Percentiles rank a stretch among this genome's conserved stretches.
phyloP scores from a whole-genome alignment of 2,329 filamentous ascomycete species.

The Lasiodiplodia hormozganensis region DNA sequence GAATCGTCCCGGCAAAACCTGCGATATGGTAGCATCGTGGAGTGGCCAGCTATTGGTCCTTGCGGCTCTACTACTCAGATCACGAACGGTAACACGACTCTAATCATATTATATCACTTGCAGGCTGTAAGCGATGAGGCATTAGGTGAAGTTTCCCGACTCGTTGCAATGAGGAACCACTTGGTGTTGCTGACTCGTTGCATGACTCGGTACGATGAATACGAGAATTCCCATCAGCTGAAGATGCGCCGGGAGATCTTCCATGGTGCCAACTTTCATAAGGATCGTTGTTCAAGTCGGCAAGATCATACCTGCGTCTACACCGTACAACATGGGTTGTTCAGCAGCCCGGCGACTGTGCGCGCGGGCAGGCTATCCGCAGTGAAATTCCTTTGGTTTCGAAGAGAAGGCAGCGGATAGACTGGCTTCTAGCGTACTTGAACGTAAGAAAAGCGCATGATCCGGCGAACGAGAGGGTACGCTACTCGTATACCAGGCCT shows the following conservation, averaged over 20 bases:
- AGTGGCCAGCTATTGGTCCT: too few species aligned
- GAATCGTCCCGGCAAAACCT: neutral
- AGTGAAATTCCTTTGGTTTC: too few species aligned
- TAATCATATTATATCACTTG: neutral
- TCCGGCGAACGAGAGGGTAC: too few species aligned
- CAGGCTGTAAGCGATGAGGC: neutral
- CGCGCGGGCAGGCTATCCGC: too few species aligned
- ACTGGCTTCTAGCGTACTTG: too few species aligned
- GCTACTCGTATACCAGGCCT: too few species aligned
- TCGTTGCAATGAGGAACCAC: neutral
- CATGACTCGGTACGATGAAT: neutral
- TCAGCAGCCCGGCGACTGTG: too few species aligned
- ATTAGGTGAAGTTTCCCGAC: neutral
- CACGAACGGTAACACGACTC: too few species aligned
- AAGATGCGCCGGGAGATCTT: neutral
- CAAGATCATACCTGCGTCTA: neutral
- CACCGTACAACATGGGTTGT: too few species aligned
- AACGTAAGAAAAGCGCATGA: too few species aligned
- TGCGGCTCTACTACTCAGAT: neutral
- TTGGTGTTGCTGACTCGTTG: neutral
- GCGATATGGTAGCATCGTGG: neutral
- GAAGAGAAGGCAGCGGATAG: too few species aligned
- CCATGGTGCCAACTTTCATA: neutral
- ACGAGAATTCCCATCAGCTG: neutral
- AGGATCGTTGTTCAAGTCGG: neutral